These are phyloP conservation scores for Hypomyces rosellus DNA, from an alignment of 2,329 filamentous ascomycete genomes.

Conservation along the genomic window DNA sequence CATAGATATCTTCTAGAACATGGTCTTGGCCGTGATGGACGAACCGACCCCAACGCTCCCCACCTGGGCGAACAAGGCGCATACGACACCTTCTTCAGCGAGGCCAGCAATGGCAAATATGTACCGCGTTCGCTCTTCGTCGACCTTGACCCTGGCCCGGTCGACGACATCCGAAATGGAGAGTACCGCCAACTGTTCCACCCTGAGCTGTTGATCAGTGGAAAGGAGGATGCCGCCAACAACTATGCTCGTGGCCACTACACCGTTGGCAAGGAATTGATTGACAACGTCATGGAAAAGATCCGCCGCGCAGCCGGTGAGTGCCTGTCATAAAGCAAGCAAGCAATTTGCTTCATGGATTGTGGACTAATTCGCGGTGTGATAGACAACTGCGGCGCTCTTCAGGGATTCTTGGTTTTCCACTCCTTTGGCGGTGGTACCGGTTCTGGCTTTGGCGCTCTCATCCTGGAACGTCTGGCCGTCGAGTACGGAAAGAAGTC, in stretches of 20 bases:
- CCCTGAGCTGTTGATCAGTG: constrained; percentile 64
- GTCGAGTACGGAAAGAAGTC: constrained; percentile 71
- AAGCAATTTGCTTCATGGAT: neutral
- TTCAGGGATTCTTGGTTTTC: constrained; percentile 69
- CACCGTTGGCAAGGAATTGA: constrained; percentile 71
- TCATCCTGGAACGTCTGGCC: constrained; percentile 66
- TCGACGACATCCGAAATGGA: constrained; percentile 67
- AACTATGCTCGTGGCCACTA: constrained; percentile 74
- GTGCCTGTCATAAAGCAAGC: constrained; percentile 19
- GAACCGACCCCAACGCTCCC: constrained; percentile 54
- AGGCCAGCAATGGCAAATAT: constrained; percentile 65
- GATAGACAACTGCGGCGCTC: constrained; percentile 64
- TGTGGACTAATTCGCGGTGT: constrained; percentile 14
- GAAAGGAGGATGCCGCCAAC: constrained; percentile 72
- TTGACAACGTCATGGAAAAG: constrained; percentile 62
- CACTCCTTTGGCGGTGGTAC: constrained; percentile 70
- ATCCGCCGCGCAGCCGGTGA: constrained; percentile 63
- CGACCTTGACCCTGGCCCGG: constrained; percentile 66
- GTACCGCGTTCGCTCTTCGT: constrained; percentile 67
- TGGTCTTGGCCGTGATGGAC: constrained; percentile 59
- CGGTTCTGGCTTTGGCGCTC: constrained; percentile 65
- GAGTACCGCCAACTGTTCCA: constrained; percentile 64
- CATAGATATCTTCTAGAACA: constrained; percentile 66
- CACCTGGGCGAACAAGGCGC: constrained; percentile 57
- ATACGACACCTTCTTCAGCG: constrained; percentile 68